Conservation (phyloP, 176 grass and related monocot genomes). For the Rhynchospora pubera region DNA sequence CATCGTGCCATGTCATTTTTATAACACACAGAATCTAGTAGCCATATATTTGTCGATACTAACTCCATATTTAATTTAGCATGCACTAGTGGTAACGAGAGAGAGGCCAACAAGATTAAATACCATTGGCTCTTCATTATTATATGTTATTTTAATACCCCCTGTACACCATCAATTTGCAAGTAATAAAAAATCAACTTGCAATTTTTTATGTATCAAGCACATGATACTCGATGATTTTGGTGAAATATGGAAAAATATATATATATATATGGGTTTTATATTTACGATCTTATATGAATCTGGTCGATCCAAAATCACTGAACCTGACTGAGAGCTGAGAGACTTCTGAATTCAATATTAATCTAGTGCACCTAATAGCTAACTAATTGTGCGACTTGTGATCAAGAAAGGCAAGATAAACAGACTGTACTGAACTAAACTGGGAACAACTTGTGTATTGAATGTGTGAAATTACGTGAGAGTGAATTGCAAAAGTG, state of each 20-base stretch:
- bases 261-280: background rate
- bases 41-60: background rate
- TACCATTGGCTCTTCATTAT: background rate
- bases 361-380: conserved; percentile 48
- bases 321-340: background rate
- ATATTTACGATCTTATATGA: background rate
- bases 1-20: too few relatives aligned
- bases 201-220: background rate
- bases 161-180: background rate
- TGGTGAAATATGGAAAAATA: too few relatives aligned
- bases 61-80: background rate
- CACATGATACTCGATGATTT: background rate
- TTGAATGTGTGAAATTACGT: background rate
- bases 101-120: background rate
- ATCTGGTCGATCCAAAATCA: background rate
- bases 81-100: background rate
- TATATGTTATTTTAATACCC: background rate
- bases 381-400: conserved; percentile 69
- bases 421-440: background rate
- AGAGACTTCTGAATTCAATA: conserved; percentile 48
- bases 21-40: background rate
- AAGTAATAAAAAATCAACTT: background rate
- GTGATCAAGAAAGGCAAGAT: conserved; percentile 1
- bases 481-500: background rate
- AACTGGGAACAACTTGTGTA: background rate